phyloP scores from a whole-genome alignment of 2,329 filamentous ascomycete species.

The Westerdykella sp. region DNA sequence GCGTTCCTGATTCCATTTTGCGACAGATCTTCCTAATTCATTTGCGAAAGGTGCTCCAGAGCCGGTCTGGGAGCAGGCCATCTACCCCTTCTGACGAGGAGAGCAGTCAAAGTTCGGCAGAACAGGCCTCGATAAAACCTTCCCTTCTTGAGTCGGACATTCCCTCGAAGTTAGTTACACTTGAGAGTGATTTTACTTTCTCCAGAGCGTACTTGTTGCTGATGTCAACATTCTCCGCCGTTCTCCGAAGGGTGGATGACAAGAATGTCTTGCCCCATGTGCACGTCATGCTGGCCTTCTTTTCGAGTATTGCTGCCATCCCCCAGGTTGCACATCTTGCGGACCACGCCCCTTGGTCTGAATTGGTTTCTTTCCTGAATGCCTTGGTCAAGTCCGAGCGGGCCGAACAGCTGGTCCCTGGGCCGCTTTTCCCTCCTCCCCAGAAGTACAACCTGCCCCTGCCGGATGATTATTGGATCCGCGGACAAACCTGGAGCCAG shows the following conservation, averaged over 20 bases:
- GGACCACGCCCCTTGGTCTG: constrained; percentile 49
- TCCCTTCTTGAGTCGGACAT: constrained; percentile 15
- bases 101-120: constrained; percentile 6
- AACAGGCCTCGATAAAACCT: neutral
- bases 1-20: constrained; percentile 39
- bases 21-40: constrained; percentile 3
- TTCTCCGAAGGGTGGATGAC: constrained; percentile 51
- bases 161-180: constrained; percentile 9
- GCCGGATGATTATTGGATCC: constrained; percentile 62
- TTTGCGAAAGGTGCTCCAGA: constrained; percentile 2
- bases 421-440: constrained; percentile 45
- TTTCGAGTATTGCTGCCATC: constrained; percentile 42
- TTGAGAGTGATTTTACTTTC: constrained; percentile 20
- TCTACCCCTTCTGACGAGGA: constrained; percentile 10
- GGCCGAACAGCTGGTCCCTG: constrained; percentile 27
- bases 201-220: constrained; percentile 38
- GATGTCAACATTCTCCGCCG: constrained; percentile 42
- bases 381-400: constrained; percentile 40
- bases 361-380: constrained; percentile 49
- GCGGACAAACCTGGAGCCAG: constrained; percentile 57
- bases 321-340: constrained; percentile 27
- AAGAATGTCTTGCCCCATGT: constrained; percentile 56
- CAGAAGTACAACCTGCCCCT: constrained; percentile 49
- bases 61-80: constrained; percentile 5
- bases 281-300: constrained; percentile 57